Base-by-base conservation (phyloP, 441 rosid species). In the Eruca vesicaria region DNA sequence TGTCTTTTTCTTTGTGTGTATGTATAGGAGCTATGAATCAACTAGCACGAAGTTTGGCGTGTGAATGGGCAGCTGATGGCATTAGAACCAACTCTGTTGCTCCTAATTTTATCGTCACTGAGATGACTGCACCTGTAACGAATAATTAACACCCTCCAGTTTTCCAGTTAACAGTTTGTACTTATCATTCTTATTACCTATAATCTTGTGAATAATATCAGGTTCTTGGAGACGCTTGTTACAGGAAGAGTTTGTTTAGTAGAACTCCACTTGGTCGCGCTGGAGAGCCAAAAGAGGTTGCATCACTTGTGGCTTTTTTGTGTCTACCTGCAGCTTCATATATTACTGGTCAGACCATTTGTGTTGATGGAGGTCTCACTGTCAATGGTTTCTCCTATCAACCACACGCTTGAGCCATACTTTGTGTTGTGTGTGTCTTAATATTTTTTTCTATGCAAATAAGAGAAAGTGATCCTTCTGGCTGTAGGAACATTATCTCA, bases 251-350 rank as follows among this genome's bases (percentile, higher is more conserved):
- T 50, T 18, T 50, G 23, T 16, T 18, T 50, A 50, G 56, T 50
- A 18, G 56, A 50, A 50, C 56, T 18, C 56, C 56, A 50, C 56
- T 52, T 38, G 83, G 84, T 70, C 92, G 96, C 0, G 57, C 81
- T 18, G 97, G 93, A 53, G 89, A 93, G 70, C 80, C 96, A 0
- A 75, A 77, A 65, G 96, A 91, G 77, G 97, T 91, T 0, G 86
- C 97, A 19, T 85, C 92, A 6, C 72, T 86, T 0, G 93, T 84
- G 50, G 90, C 83, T 14, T 93, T 80, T 81, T 86, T 89, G 52
- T 88, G 93, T 82, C 76, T 91, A 14, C 97, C 96, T 0, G 86
- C 92, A 19, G 85, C 98, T 18, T 50, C 56, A 50, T 50, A 50
- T 50, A 50, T 50, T 18, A 50, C 56, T 50, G 56, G 56, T 50